phyloP scores from a whole-genome alignment of 108 stramenopile species.

The Cyclotella distinguenda region DNA sequence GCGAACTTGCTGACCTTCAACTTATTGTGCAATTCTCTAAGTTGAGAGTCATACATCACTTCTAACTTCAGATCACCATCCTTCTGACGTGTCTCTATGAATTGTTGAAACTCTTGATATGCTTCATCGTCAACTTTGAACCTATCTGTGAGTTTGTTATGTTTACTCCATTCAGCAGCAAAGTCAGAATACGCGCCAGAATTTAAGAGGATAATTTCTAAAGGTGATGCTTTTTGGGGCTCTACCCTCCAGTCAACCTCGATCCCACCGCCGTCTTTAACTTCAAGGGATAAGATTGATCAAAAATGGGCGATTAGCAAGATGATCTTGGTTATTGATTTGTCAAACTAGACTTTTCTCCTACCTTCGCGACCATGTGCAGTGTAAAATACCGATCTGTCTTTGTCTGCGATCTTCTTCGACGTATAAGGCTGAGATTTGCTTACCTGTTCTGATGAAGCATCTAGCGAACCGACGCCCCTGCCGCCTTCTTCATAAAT shows the following conservation, averaged over 20 bases:
- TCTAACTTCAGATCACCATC: conserved; percentile 77
- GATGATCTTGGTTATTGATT: neutral
- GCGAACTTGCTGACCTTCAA: conserved; percentile 72
- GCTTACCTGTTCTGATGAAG: conserved; percentile 11
- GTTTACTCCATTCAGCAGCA: conserved; percentile 83
- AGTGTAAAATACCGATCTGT: conserved; percentile 72
- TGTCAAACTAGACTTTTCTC: neutral
- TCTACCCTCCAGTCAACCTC: conserved; percentile 89
- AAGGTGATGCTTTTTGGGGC: conserved; percentile 78
- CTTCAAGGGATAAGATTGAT: conserved; percentile 19
- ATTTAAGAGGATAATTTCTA: conserved; percentile 81
- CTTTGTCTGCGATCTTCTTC: conserved; percentile 66
- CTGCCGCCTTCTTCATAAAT: conserved; percentile 83
- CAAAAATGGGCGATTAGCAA: neutral
- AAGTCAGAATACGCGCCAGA: conserved; percentile 67
- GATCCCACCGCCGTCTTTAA: conserved; percentile 92
- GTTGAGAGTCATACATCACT: conserved; percentile 59
- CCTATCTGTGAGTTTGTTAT: conserved; percentile 65
- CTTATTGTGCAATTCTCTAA: conserved; percentile 70
- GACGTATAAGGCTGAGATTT: conserved; percentile 51
- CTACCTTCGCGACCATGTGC: conserved; percentile 71
- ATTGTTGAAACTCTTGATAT: conserved; percentile 72
- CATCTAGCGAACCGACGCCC: conserved; percentile 9
- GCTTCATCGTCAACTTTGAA: conserved; percentile 77
- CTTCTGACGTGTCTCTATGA: conserved; percentile 65